Conservation (phyloP, 2,329 filamentous ascomycete genomes). For the Trichoderma gracile region DNA sequence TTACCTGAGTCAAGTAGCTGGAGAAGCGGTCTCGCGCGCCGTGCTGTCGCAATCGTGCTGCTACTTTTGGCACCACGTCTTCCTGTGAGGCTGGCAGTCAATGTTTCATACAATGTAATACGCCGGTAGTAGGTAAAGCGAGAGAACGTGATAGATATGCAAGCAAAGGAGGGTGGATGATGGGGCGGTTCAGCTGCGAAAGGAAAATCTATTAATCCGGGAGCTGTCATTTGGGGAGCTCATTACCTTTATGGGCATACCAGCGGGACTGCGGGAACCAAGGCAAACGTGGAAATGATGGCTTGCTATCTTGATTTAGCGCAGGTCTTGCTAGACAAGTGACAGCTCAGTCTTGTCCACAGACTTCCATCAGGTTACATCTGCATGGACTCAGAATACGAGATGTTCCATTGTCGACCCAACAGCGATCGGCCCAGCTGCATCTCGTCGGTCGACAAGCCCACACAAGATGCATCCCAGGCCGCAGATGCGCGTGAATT, state of each 20-base stretch:
- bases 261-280: background rate
- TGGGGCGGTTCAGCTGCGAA: background rate
- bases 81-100: background rate
- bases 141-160: constrained; percentile 7
- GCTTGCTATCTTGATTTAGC: constrained; percentile 15
- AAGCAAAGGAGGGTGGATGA: constrained; percentile 10
- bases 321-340: background rate
- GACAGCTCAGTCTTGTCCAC: background rate
- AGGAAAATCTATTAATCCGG: constrained; percentile 14
- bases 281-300: background rate
- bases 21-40: background rate
- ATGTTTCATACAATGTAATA: background rate
- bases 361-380: too few relatives aligned
- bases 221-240: background rate
- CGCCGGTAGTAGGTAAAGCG: background rate
- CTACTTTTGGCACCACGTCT: background rate
- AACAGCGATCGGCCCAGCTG: constrained; percentile 21
- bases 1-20: background rate
- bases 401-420: constrained; percentile 5
- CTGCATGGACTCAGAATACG: constrained; percentile 3
- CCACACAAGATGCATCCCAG: constrained; percentile 13
- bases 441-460: background rate
- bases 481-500: background rate
- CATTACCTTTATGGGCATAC: background rate
- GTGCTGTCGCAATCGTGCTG: background rate